Conservation (phyloP, 1,284 basidiomycete genomes). For the Cryptococcus jaspeensis region DNA sequence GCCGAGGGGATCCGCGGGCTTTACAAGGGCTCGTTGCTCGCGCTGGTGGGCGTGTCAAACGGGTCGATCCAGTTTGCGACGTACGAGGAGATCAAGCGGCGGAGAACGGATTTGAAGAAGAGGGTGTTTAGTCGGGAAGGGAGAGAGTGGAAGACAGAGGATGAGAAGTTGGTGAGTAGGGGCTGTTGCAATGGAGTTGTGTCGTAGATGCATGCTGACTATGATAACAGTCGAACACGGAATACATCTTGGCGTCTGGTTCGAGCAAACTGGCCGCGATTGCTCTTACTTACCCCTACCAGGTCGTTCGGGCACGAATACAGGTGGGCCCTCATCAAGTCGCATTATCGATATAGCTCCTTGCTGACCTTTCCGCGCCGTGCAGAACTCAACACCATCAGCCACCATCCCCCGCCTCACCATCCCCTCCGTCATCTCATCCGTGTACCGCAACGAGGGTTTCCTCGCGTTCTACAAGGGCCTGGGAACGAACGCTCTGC, state of each 20-base stretch:
- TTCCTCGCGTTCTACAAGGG: conserved; percentile 89
- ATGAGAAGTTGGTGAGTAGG: conserved; percentile 75
- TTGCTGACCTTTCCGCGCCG: neutral
- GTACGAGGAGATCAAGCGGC: conserved; percentile 93
- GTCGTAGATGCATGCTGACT: neutral
- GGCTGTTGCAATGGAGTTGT: neutral
- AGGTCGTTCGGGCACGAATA: conserved; percentile 91
- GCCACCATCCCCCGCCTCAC: conserved; percentile 64
- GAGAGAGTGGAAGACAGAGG: conserved; percentile 63
- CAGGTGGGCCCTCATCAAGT: conserved; percentile 61
- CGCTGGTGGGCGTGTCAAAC: conserved; percentile 89
- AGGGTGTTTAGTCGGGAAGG: conserved; percentile 62
- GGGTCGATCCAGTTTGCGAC: conserved; percentile 95
- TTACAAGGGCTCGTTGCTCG: conserved; percentile 84
- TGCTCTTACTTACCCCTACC: conserved; percentile 89
- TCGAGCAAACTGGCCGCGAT: conserved; percentile 85
- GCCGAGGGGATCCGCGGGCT: conserved; percentile 77
- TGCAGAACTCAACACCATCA: conserved; percentile 58
- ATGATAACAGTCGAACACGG: conserved; percentile 71
- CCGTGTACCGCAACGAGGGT: conserved; percentile 80
- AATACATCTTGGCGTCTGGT: conserved; percentile 92
- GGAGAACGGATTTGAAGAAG: conserved; percentile 75
- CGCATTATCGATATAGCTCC: neutral
- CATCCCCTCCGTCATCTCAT: conserved; percentile 73
- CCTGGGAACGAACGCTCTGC: conserved; percentile 90